A percentile compares a stretch with the other conserved stretches of the same genome.
phyloP scores from a whole-genome alignment of 257 asterid genomes.

The Verbena officinalis region DNA sequence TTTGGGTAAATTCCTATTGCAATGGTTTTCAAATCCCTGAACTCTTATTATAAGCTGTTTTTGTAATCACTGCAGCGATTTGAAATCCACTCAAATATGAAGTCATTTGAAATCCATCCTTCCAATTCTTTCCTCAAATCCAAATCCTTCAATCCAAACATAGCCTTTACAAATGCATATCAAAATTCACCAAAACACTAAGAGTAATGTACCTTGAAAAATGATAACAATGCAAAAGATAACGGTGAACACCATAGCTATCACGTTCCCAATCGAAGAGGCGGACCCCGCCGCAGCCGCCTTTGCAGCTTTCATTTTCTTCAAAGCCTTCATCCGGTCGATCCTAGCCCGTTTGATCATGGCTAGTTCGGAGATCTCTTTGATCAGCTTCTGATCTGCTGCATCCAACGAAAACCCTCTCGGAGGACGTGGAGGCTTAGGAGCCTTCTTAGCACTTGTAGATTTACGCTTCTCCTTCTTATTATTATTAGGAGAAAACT shows the following conservation, averaged over 20 bases:
- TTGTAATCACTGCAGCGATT: too few species aligned
- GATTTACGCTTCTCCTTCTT: conserved; percentile 60
- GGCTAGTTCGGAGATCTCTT: conserved; percentile 59
- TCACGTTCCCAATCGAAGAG: conserved; percentile 47
- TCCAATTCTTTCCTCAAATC: background rate
- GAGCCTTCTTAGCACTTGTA: conserved; percentile 61
- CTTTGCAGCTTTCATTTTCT: conserved; percentile 62
- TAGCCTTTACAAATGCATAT: background rate
- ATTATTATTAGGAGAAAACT: conserved; percentile 39
- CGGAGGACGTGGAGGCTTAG: conserved; percentile 78
- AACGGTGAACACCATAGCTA: conserved; percentile 57
- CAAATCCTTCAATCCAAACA: background rate
- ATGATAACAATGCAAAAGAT: conserved; percentile 52
- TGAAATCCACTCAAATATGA: too few species aligned
- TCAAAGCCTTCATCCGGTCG: conserved; percentile 64
- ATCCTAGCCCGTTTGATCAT: conserved; percentile 60
- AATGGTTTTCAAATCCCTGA: too few species aligned
- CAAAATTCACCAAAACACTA: background rate
- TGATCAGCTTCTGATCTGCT: conserved; percentile 66
- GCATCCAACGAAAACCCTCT: conserved; percentile 63
- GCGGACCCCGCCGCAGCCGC: conserved; percentile 34
- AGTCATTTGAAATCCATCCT: too few species aligned
- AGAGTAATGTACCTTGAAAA: conserved; percentile 47
- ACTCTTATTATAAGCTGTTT: too few species aligned
- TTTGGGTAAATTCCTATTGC: too few species aligned